phyloP scores from a whole-genome alignment of 1,284 basidiomycete species.

The Cryptococcus jaspeensis region DNA sequence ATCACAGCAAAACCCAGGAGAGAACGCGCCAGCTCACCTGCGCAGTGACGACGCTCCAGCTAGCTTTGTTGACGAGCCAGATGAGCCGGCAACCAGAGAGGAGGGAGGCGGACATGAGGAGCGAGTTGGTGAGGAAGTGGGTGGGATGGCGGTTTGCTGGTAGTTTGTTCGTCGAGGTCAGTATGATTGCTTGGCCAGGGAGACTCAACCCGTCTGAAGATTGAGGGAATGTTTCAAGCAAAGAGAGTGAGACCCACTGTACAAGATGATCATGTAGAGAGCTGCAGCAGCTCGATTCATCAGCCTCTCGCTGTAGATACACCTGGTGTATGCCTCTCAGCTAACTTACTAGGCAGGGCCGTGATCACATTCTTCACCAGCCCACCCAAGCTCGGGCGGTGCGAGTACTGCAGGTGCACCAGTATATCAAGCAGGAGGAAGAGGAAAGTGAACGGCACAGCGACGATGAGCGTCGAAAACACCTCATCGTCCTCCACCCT shows the following conservation, averaged over 20 bases:
- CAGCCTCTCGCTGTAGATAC: not conserved
- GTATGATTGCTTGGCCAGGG: not conserved
- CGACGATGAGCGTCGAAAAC: slow-evolving; percentile 45
- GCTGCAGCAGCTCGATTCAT: slow-evolving; percentile 17
- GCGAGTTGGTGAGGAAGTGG: slow-evolving; percentile 24
- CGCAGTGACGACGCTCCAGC: slow-evolving; percentile 39
- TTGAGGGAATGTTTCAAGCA: not conserved
- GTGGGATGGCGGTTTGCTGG: slow-evolving; percentile 37
- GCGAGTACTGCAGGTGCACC: slow-evolving; percentile 40
- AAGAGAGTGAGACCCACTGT: slow-evolving; percentile 26
- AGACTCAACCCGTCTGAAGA: not conserved
- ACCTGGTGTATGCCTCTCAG: too few relatives aligned
- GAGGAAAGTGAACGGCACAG: slow-evolving; percentile 47
- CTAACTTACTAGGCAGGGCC: slow-evolving; percentile 38
- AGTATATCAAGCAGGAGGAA: slow-evolving; percentile 49
- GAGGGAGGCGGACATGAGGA: slow-evolving; percentile 35
- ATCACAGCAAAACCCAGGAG: not conserved
- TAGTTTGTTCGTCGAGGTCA: not conserved
- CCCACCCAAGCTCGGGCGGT: slow-evolving; percentile 23
- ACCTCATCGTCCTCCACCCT: slow-evolving; percentile 40
- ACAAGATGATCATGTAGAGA: slow-evolving; percentile 40
- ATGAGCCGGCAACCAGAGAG: slow-evolving; percentile 43
- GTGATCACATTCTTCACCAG: slow-evolving; percentile 25
- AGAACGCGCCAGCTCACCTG: slow-evolving; percentile 31
- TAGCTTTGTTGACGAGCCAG: slow-evolving; percentile 50